A percentile compares a stretch with the other conserved stretches of the same genome.
Conservation (phyloP, 83 land plant species). For the Larix sibirica region DNA sequence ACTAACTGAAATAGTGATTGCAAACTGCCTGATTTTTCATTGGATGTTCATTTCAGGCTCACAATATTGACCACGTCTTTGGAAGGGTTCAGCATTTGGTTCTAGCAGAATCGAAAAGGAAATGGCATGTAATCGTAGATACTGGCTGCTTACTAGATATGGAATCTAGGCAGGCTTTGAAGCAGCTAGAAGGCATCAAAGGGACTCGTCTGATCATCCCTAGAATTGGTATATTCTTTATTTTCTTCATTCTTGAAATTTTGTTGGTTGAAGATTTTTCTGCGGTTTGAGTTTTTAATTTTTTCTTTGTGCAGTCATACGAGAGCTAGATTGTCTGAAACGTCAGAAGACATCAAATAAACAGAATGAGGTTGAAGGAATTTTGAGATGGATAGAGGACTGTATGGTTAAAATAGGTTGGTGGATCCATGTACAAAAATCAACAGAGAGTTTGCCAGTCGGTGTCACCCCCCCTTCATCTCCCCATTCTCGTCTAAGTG, state of each 20-base stretch:
- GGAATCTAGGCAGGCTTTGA: slow-evolving; percentile 53
- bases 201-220: slow-evolving; percentile 70
- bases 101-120: slow-evolving; percentile 21
- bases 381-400: slow-evolving; percentile 69
- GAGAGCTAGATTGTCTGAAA: slow-evolving; percentile 68
- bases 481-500: slow-evolving; percentile 35
- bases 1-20: too few relatives aligned
- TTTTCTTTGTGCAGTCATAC: slow-evolving; percentile 39
- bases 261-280: not conserved
- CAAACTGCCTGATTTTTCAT: not conserved
- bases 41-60: slow-evolving; percentile 7
- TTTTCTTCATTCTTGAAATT: not conserved
- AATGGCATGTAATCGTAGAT: slow-evolving; percentile 74
- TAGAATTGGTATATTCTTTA: slow-evolving; percentile 47
- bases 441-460: slow-evolving; percentile 29
- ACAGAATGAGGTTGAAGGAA: slow-evolving; percentile 31
- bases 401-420: slow-evolving; percentile 58
- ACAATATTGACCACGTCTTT: too few relatives aligned
- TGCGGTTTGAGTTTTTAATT: not conserved
- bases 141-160: slow-evolving; percentile 43
- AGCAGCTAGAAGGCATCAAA: slow-evolving; percentile 67
- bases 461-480: slow-evolving; percentile 70
- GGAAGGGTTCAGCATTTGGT: not conserved
- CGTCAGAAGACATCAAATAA: slow-evolving; percentile 37
- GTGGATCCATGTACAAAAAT: slow-evolving; percentile 83